phyloP scores from a whole-genome alignment of 106 monocot species.

The Posidonia australis region DNA sequence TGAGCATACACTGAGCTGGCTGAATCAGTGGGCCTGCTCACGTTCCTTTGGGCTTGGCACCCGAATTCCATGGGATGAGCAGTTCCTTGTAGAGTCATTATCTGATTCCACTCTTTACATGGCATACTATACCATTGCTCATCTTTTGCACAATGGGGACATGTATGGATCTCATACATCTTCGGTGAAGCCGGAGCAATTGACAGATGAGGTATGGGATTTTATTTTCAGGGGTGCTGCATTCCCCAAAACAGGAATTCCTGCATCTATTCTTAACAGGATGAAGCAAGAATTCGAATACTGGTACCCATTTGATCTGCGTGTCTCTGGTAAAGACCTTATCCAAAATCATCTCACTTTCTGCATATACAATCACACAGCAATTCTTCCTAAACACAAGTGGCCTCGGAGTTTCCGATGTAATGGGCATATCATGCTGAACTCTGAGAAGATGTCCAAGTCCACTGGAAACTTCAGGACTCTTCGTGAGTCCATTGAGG shows the following conservation, averaged over 20 bases:
- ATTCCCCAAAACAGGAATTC: conserved; percentile 38
- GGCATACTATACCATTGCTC: conserved; percentile 86
- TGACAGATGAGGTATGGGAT: conserved; percentile 89
- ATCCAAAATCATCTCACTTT: conserved; percentile 92
- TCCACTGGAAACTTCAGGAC: conserved; percentile 89
- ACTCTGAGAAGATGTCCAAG: conserved; percentile 97
- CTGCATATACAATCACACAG: conserved; percentile 82
- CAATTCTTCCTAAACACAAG: conserved; percentile 51
- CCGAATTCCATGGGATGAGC: conserved; percentile 81
- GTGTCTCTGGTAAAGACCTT: conserved; percentile 88
- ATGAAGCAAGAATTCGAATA: conserved; percentile 95
- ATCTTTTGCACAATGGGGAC: conserved; percentile 67
- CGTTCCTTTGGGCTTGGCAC: conserved; percentile 96
- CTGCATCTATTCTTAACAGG: conserved; percentile 34
- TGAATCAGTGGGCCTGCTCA: conserved; percentile 99
- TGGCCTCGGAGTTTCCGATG: conserved; percentile 90
- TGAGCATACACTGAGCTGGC: conserved; percentile 80
- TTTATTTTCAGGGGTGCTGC: conserved; percentile 50
- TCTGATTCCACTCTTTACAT: conserved; percentile 96
- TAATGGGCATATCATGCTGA: conserved; percentile 94
- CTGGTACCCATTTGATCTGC: conserved; percentile 93
- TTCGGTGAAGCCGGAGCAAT: conserved; percentile 56
- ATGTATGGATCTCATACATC: conserved; percentile 60
- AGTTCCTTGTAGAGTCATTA: conserved; percentile 86
- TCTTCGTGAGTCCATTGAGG: conserved; percentile 69